Conservation (phyloP, 1,284 basidiomycete genomes). For the Cutaneotrichosporon sp. region DNA sequence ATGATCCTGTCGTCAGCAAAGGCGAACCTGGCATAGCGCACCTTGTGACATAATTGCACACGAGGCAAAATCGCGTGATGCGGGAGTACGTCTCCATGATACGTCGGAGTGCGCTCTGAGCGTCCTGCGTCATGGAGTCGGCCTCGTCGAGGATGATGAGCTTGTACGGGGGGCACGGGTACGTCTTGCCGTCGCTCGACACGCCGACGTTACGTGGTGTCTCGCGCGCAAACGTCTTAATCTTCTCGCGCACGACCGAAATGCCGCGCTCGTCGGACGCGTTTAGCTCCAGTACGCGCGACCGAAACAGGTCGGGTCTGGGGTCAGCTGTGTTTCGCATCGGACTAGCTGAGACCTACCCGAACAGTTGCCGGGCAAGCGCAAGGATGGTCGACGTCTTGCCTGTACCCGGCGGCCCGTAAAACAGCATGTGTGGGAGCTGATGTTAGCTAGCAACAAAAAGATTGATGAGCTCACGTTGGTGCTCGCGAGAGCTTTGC, state of each 20-base stretch:
- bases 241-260: slow-evolving; percentile 91
- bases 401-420: slow-evolving; percentile 96
- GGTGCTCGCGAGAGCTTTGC: slow-evolving; percentile 82
- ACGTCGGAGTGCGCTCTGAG: slow-evolving; percentile 86
- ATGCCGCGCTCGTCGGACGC: slow-evolving; percentile 99
- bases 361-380: slow-evolving; percentile 87
- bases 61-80: slow-evolving; percentile 96
- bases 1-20: slow-evolving; percentile 67
- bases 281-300: slow-evolving; percentile 94
- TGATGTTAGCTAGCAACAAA: slow-evolving; percentile 47
- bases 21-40: slow-evolving; percentile 41
- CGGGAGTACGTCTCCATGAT: slow-evolving; percentile 98
- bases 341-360: slow-evolving; percentile 53
- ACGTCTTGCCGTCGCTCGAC: slow-evolving; percentile 69
- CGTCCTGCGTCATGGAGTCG: slow-evolving; percentile 99
- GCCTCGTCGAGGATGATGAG: slow-evolving; percentile 99
- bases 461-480: slow-evolving; percentile 67
- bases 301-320: slow-evolving; percentile 89
- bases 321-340: not conserved
- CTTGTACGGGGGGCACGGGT: slow-evolving; percentile 97
- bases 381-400: slow-evolving; percentile 98
- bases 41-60: slow-evolving; percentile 99
- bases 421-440: slow-evolving; percentile 99
- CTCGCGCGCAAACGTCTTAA: slow-evolving; percentile 96
- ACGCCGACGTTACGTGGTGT: slow-evolving; percentile 70